Base-by-base conservation (phyloP, 2,329 filamentous ascomycete genomes). In the Domatiomyces globalis region DNA sequence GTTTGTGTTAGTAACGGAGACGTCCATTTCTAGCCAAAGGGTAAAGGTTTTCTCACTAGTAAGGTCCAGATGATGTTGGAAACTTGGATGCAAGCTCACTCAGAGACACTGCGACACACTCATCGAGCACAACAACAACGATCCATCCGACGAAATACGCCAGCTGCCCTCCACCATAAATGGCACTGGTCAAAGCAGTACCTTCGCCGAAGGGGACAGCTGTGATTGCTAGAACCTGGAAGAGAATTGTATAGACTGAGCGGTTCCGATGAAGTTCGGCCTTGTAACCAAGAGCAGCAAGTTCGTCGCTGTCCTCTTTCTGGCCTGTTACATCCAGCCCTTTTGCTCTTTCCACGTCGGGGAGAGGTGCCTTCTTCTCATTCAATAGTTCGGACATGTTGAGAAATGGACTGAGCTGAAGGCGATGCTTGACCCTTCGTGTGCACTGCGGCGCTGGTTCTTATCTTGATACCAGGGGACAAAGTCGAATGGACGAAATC, bases 161-260 rank as follows among this genome's bases (percentile, higher is more conserved):
- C 0, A 77, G 66, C 39, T 72, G 76, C 0, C 76, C 76, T 7
- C 67, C 68, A 44, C 67, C 68, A 46, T 69, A 69, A 54, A 71
- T 70, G 48, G 70, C 69, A 25, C 61, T 68, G 49, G 70, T 61
- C 75, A 78, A 54, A 73, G 80, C 4, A 75, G 50, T 51, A 36
- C 57, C 58, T 42, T 57, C 54, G n/a, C 56, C 57, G 45, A 56
- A 59, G 10, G 57, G 78, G 46, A 80, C 76, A 18, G 78, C 77
- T 27, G 78, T 77, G 27, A 81, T 80, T 19, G 78, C 77, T 6
- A 81, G 66, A 0, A 74, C 75, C 62, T 81, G 78, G 62, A 81
- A 82, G 10, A 81, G 68, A 1, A 83, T 66, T 0, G 77, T 80
- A 55, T 75, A 70, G 59, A 81, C 71, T 0, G 78, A 80, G 29